Evolutionary conservation across 805 yeast species (phyloP), one percentile per base, ranked within the genome.

Genomic region (Sungouiozyma ichnusensis): DNA sequence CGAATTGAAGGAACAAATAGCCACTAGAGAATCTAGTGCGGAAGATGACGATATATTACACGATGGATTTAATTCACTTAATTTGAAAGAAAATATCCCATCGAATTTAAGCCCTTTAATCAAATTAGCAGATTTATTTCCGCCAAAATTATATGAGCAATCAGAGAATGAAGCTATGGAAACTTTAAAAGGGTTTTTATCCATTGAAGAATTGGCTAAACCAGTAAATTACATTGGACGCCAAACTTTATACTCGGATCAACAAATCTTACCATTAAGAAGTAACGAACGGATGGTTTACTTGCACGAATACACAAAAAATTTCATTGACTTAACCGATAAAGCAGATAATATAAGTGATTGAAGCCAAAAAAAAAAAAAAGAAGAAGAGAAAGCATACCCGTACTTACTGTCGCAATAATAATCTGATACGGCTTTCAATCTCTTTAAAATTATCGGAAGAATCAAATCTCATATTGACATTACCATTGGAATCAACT

Each of bases 401-500:
- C 35, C 31, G 29, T 18, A 20, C 24, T 24, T 66, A 66, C 60
- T 80, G 81, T 24, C 11, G 9, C 29, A 24, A 24, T 7, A 24
- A 11, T 7, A 11, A 24, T 24, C 11, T 24, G 47, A 85, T 76
- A 39, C 73, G 73, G 34, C 69, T 55, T 46, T 74, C 79, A 36
- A 87, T 60, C 20, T 72, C 64, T 14, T 62, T 53, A 27, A 97
- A 97, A 39, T 77, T 70, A 27, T 85, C 76, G 42, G 77, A 61
- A 4, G 94, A 77, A 13, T 81, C 73, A 63, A 67, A 79, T 53
- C 95, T 74, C 39, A 64, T 65, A 33, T 68, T 69, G 24, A 80
- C 84, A 0, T 66, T 50, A 31, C 86, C 86, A 1, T 71, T 48
- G 44, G 66, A 64, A 56, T 73, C 72, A 32, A 79, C 56, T 37